Evolutionary conservation across 2,329 filamentous ascomycete genomes (phyloP), one percentile per base, ranked within the genome.

Genomic region (Hymenoscyphus infarciens): DNA sequence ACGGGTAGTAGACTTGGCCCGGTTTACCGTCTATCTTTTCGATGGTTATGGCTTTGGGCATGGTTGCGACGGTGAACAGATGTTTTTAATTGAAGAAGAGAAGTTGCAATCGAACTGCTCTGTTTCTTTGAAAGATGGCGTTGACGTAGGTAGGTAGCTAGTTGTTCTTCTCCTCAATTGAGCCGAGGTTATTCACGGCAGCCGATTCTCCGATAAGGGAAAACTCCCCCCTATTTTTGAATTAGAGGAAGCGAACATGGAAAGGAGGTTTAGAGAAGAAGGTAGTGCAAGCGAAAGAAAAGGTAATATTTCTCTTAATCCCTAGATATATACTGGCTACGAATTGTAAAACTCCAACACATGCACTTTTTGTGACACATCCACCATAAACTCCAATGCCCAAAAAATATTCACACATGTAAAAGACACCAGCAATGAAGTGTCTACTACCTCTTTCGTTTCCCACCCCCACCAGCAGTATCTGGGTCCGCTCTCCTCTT

Each of bases 1-100:
- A 87, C 85, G 90, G 89, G 71, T 92, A 92, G 78, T 94, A 97
- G 67, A 96, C 92, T 76, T 93, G 80, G 63, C 92, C 92, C 8
- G 92, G 92, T 79, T 93, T 94, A 70, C 90, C 91, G 67, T 91
- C 88, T 61, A 89, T 80, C 67, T 91, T 82, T 71, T 86, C 81
- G 64, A 92, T 69, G 3, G 56, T 66, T 49, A 70, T 61, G 27
- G 67, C 64, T 61, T 64, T 66, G 25, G 63, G 60, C 66, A 68
- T 63, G 8, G 39, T 74, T 74, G 87, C 85, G 90, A 89, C 25
- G 35, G 52, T 25, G 25, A 31, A n/a, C 2, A 27, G 8, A 29
- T 11, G 3, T 25, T 11, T 16, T 61, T 38, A 39, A 53, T 61
- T 58, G 39, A 27, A 22, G 38, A 25, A 3, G 6, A 19, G 10